phyloP scores from a whole-genome alignment of 2,329 filamentous ascomycete species.

The Verticillium nonalfalfae region DNA sequence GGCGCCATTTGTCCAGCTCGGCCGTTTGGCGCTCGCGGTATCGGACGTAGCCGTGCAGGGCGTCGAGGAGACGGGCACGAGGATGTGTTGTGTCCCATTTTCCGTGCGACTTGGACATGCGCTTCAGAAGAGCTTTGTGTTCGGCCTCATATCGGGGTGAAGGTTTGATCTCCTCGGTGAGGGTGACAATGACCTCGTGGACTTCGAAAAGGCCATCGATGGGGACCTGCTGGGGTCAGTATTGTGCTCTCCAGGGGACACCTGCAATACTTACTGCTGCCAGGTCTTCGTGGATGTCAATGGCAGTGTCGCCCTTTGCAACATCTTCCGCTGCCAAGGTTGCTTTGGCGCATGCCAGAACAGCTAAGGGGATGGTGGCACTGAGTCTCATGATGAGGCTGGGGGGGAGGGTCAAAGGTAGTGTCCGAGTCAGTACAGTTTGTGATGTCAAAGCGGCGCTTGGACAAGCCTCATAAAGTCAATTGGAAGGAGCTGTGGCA shows the following conservation, averaged over 20 bases:
- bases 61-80: conserved; percentile 31
- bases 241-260: background rate
- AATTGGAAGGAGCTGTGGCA: background rate
- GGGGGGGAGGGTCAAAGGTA: background rate
- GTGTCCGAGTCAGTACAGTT: background rate
- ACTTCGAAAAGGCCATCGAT: conserved; percentile 13
- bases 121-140: conserved; percentile 20
- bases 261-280: background rate
- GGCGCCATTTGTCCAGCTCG: conserved; percentile 27
- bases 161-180: conserved; percentile 17
- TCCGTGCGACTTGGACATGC: conserved; percentile 20
- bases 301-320: background rate
- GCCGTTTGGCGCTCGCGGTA: conserved; percentile 26
- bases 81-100: conserved; percentile 28
- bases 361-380: background rate
- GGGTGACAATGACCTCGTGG: conserved; percentile 18
- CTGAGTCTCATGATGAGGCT: conserved; percentile 1
- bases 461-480: background rate
- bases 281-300: background rate
- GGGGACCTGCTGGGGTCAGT: conserved; percentile 1
- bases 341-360: background rate
- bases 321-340: background rate
- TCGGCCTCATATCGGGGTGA: conserved; percentile 21
- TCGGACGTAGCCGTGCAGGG: conserved; percentile 27
- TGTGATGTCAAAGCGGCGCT: background rate